Evolutionary conservation across 2,329 filamentous ascomycete species (phyloP).

Genomic region (Alternaria novae-zelandiae): DNA sequence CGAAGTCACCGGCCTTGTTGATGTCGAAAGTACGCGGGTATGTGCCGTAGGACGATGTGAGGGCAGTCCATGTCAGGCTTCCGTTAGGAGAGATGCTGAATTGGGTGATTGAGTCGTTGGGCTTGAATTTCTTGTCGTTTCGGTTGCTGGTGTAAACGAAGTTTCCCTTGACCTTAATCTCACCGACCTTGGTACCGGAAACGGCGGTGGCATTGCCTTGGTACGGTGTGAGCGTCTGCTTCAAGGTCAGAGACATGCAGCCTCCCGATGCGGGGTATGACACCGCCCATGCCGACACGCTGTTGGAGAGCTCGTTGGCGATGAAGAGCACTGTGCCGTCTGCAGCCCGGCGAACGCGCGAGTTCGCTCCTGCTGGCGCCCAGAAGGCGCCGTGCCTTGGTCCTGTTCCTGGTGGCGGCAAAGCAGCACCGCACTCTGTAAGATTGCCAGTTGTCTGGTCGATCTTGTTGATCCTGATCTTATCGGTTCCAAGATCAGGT

Average conservation of each 20-base stretch:
- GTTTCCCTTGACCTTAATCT: slow-evolving; percentile 41
- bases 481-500: slow-evolving; percentile 62
- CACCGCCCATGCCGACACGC: slow-evolving; percentile 40
- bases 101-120: slow-evolving; percentile 43
- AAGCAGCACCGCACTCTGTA: slow-evolving; percentile 54
- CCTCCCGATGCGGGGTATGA: slow-evolving; percentile 34
- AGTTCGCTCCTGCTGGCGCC: slow-evolving; percentile 35
- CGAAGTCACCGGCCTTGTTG: slow-evolving; percentile 40
- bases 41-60: slow-evolving; percentile 38
- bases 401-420: slow-evolving; percentile 56
- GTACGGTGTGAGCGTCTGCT: slow-evolving; percentile 44
- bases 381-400: slow-evolving; percentile 63
- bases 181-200: slow-evolving; percentile 39
- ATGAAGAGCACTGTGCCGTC: slow-evolving; percentile 37
- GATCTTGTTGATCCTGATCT: slow-evolving; percentile 62
- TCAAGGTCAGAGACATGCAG: slow-evolving; percentile 39
- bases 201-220: slow-evolving; percentile 36
- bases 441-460: slow-evolving; percentile 54
- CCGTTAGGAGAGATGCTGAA: slow-evolving; percentile 41
- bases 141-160: slow-evolving; percentile 46
- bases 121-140: slow-evolving; percentile 46
- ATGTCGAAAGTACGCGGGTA: slow-evolving; percentile 47
- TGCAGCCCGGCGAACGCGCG: slow-evolving; percentile 26
- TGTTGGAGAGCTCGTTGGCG: slow-evolving; percentile 44
- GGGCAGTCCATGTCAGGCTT: slow-evolving; percentile 35